Base-by-base conservation (phyloP, 2,329 filamentous ascomycete genomes). In the Colletotrichum tropicicola region DNA sequence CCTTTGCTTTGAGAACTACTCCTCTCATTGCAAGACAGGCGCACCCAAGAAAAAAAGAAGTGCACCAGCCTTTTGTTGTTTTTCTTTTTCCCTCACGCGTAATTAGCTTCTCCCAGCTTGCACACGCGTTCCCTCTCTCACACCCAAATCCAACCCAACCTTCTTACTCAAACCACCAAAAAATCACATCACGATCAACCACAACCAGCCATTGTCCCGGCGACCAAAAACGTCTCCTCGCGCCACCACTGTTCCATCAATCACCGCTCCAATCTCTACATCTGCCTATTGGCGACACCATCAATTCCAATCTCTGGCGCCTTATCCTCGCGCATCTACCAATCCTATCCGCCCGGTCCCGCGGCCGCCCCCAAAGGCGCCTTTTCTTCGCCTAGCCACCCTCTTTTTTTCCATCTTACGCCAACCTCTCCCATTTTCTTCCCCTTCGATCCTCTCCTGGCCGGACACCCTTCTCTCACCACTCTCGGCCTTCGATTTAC, bases 381-480 rank as follows among this genome's bases (percentile, higher is more conserved):
- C 43, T 52, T 41, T 45, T 45, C 5, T 61, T 65, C 61, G 61
- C 61, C 61, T 65, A 65, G 57, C 61, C 61, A 65, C 61, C 61
- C 48, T 54, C 35, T 65, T 41, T 65, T 65, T 61, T 58, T 51
- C 32, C 17, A 7, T 10, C 49, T 43, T 19, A 54, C 49, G 39
- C 61, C 61, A 65, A 51, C 61, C 61, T 65, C 61, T 61, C 61
- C 30, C 56, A 65, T 61, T 65, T 64, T 55, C 57, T 25, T 25
- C 57, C 30, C 27, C 49, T 44, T 45, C 44, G 44, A 49, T 32
- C 41, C 28, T 54, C 44, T 49, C 44, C 30, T 37, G 30, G 54
- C 28, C 48, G 43, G 48, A 23, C 23, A 17, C n/a, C 25, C 28
- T 23, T 23, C 32, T 21, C 43, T 39, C 21, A 58, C 30, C 44